phyloP scores from a whole-genome alignment of 140 eudicot genomes.

The Stevia rebaudiana region DNA sequence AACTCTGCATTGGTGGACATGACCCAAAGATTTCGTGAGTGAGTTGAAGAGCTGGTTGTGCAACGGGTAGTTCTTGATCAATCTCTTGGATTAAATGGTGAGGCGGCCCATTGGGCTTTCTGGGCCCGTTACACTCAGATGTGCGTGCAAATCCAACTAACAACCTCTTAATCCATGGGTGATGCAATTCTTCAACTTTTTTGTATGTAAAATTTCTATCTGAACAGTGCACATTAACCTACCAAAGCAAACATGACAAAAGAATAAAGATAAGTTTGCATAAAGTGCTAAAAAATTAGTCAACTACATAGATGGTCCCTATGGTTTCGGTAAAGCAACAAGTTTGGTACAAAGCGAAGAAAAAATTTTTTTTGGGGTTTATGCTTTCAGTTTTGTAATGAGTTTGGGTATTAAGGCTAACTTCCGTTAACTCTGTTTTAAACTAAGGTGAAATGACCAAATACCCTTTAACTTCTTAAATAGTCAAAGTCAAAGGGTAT shows the following conservation, averaged over 20 bases:
- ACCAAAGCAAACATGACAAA: slow-evolving; percentile 14
- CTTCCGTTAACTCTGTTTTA: no score
- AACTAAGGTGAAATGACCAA: no score
- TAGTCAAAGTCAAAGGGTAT: no score
- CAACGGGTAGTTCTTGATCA: slow-evolving; percentile 64
- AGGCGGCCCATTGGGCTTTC: slow-evolving; percentile 48
- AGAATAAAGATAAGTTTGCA: neutral
- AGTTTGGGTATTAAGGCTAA: no score
- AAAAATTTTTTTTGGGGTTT: no score
- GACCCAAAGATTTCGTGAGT: slow-evolving; percentile 79
- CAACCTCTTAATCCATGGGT: slow-evolving; percentile 87
- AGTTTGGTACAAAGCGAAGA: no score
- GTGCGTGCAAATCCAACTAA: slow-evolving; percentile 84
- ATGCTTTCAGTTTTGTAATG: no score
- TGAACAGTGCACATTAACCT: slow-evolving; percentile 68
- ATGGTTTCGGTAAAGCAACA: no score
- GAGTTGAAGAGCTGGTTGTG: slow-evolving; percentile 66
- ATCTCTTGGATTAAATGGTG: slow-evolving; percentile 82
- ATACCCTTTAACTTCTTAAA: no score
- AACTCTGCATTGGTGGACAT: slow-evolving; percentile 86
- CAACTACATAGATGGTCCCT: no score
- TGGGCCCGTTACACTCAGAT: slow-evolving; percentile 78
- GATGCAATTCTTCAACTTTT: slow-evolving; percentile 62
- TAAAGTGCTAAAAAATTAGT: neutral
- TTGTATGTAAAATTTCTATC: slow-evolving; percentile 79